phyloP scores from a whole-genome alignment of 345 rosid species.

The Lenwebbia sp. region DNA sequence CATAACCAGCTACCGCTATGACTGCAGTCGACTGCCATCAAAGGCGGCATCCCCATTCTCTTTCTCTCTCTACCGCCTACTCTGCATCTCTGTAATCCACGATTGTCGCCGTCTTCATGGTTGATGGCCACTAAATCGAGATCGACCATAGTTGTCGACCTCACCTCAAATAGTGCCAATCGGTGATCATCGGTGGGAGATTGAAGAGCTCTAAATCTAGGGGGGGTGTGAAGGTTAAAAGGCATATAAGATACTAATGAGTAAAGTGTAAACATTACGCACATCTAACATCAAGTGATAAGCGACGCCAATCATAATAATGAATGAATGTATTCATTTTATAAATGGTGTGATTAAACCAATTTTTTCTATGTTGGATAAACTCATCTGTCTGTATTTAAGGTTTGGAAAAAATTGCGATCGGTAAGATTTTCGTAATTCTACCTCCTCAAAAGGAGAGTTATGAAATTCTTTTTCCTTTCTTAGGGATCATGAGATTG shows the following conservation, averaged over 20 bases:
- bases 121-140: neutral
- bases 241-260: neutral
- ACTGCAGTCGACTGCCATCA: neutral
- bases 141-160: neutral
- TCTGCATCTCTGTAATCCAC: neutral
- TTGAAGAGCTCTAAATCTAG: neutral
- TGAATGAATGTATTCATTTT: neutral
- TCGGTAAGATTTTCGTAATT: neutral
- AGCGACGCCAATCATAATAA: neutral
- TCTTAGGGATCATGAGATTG: neutral
- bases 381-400: neutral
- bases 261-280: neutral
- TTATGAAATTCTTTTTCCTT: neutral
- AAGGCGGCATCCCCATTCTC: rapidly evolving
- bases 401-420: neutral
- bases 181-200: neutral
- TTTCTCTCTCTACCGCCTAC: neutral
- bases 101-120: neutral
- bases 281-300: neutral
- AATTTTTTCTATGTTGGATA: neutral
- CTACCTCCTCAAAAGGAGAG: neutral
- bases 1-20: neutral
- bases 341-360: neutral
- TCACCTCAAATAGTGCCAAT: neutral
- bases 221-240: neutral